A percentile compares a stretch with the other conserved stretches of the same genome.
Evolutionary conservation across 257 asterid genomes (phyloP).

Genomic region (Buddleja alternifolia): DNA sequence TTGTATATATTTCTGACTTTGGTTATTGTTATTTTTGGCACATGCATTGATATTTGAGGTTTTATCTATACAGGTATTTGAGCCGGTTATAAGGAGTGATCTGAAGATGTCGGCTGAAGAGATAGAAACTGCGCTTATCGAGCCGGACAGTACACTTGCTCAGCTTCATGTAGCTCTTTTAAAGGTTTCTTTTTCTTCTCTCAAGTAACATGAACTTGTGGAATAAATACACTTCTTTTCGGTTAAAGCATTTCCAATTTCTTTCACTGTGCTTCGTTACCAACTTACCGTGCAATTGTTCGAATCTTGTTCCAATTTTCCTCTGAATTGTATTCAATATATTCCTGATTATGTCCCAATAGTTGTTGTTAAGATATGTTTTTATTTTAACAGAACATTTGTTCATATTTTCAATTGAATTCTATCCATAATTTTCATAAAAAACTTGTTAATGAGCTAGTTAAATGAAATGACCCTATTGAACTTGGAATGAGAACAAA

Average conservation of each 20-base stretch:
- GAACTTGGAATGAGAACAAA: slow-evolving; percentile 11
- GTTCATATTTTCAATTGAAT: neutral
- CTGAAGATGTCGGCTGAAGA: slow-evolving; percentile 86
- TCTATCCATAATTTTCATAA: neutral
- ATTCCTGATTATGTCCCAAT: slow-evolving; percentile 1
- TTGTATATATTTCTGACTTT: neutral
- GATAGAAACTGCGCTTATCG: slow-evolving; percentile 75
- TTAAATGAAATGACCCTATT: neutral
- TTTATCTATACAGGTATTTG: slow-evolving; percentile 57
- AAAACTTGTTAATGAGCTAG: neutral
- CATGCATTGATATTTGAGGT: slow-evolving; percentile 8
- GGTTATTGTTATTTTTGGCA: slow-evolving; percentile 5
- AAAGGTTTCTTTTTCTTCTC: slow-evolving; percentile 51
- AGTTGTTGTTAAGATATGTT: too few relatives aligned
- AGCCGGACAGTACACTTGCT: slow-evolving; percentile 63
- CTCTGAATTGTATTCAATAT: neutral
- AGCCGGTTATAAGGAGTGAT: slow-evolving; percentile 55
- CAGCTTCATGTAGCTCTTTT: slow-evolving; percentile 75
- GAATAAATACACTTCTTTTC: neutral
- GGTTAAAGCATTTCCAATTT: neutral
- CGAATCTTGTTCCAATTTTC: neutral
- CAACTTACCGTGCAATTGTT: neutral
- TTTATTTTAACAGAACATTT: neutral
- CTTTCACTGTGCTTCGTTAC: neutral
- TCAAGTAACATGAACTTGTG: slow-evolving; percentile 10